Evolutionary conservation across 176 grass and related monocot species (phyloP), one percentile per base, ranked within the genome.

Genomic region (Rhynchospora tenuis): DNA sequence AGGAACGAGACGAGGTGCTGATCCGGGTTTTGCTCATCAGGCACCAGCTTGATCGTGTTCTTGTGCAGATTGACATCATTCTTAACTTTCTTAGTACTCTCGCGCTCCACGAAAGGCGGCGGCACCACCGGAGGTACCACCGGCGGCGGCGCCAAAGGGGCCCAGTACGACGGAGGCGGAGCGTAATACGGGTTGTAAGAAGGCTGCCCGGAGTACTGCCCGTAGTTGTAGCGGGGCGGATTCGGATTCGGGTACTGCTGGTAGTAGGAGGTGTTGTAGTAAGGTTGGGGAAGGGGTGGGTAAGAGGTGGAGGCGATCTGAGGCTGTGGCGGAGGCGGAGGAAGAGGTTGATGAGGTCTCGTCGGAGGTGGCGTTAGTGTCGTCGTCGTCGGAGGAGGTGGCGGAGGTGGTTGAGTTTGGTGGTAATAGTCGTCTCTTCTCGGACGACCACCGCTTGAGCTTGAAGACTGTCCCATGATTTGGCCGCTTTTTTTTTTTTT

Each of bases 61-160:
- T 95, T 99, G 70, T 91, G 96, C 91, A 99, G 70, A 80, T 99
- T 99, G 58, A 95, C 44, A 60, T 92, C 90, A 84, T 91, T 99
- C 93, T 95, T 99, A 67, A 99, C 88, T 74, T 79, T 99, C 86
- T 52, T 89, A 1, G 96, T 84, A 84, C 88, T 92, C 91, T 90
- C 87, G 84, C 92, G 87, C 68, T 90, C 90, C 5, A 94, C 92
- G 78, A 81, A 93, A 77, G 93, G 87, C 38, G 89, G 89, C 61
- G 96, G 91, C 20, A 79, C 88, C 0, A 42, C 84, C n/a, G n/a
- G n/a, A n/a, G n/a, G n/a, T n/a, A n/a, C n/a, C n/a, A n/a, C n/a
- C 24, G 80, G 80, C n/a, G 8, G 83, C 50, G 67, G 90, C 54
- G 43, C 65, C 42, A 68, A 24, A 69, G 48, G 64, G 12, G 80